phyloP scores from a whole-genome alignment of 176 grass and related monocot genomes.

The Phragmites australis region DNA sequence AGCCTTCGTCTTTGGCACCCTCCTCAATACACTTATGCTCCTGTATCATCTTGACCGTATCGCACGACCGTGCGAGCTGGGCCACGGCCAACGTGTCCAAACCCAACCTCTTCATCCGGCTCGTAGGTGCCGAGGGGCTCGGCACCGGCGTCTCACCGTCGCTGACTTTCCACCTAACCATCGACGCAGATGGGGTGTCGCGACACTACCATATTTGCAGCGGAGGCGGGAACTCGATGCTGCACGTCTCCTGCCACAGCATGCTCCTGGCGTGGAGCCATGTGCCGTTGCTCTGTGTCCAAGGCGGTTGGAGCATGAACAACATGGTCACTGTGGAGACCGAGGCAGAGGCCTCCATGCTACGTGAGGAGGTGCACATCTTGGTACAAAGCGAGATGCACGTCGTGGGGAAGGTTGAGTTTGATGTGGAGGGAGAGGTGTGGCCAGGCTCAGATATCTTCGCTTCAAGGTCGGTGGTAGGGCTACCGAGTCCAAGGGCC shows the following conservation, averaged over 20 bases:
- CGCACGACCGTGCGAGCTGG: too few relatives aligned
- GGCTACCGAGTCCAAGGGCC: too few relatives aligned
- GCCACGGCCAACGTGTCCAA: background rate
- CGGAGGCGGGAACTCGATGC: background rate
- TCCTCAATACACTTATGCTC: too few relatives aligned
- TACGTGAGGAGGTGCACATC: background rate
- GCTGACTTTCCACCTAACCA: too few relatives aligned
- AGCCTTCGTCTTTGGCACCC: too few relatives aligned
- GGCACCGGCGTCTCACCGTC: background rate
- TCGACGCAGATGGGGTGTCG: too few relatives aligned
- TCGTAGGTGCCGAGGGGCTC: background rate
- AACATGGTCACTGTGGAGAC: background rate
- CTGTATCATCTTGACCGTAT: too few relatives aligned
- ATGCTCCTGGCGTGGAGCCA: constrained; percentile 18
- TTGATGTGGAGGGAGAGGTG: constrained; percentile 5
- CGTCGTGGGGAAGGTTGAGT: background rate
- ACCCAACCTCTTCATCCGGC: background rate
- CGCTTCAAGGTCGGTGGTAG: too few relatives aligned
- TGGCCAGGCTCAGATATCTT: background rate
- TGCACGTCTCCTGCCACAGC: background rate
- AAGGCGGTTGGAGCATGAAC: background rate
- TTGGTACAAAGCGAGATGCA: background rate
- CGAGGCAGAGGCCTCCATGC: background rate
- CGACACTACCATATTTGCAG: too few relatives aligned
- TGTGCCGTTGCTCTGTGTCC: background rate